These are phyloP conservation scores for Termitomyces titanicus DNA, from an alignment of 768 basidiomycete genomes.

Conservation along the genomic window DNA sequence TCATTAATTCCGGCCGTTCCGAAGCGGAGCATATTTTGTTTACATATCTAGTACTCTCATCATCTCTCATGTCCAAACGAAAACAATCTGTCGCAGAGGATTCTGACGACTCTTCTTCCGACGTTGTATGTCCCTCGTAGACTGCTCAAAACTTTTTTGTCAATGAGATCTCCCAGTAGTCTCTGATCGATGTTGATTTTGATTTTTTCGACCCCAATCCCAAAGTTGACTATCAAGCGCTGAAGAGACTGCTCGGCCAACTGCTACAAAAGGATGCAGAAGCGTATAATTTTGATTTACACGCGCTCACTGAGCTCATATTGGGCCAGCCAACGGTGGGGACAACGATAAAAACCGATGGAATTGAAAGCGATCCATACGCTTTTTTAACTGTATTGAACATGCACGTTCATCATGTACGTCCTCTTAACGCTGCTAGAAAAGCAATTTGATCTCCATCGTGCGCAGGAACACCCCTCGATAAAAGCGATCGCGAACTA, in stretches of 20 bases:
- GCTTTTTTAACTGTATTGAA: slow-evolving; percentile 85
- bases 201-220: slow-evolving; percentile 91
- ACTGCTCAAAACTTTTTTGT: neutral
- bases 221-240: slow-evolving; percentile 78
- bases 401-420: slow-evolving; percentile 54
- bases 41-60: neutral
- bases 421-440: slow-evolving; percentile 30
- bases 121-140: slow-evolving; percentile 18
- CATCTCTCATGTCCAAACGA: slow-evolving; percentile 45
- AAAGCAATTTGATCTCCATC: neutral
- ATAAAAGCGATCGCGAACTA: slow-evolving; percentile 72
- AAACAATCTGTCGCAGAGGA: slow-evolving; percentile 44
- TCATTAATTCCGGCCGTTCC: neutral
- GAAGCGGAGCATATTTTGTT: neutral
- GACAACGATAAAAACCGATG: slow-evolving; percentile 91
- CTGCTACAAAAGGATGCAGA: slow-evolving; percentile 76
- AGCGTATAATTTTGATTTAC: slow-evolving; percentile 46
- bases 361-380: slow-evolving; percentile 85
- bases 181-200: slow-evolving; percentile 82
- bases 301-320: slow-evolving; percentile 78
- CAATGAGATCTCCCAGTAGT: slow-evolving; percentile 31
- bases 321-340: slow-evolving; percentile 73
- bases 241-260: slow-evolving; percentile 70
- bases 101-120: slow-evolving; percentile 35
- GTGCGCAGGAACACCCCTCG: slow-evolving; percentile 61